Evolutionary conservation across 164 flowering plant species (phyloP), one percentile per base, ranked within the genome.

Genomic region (Saururus chinensis): DNA sequence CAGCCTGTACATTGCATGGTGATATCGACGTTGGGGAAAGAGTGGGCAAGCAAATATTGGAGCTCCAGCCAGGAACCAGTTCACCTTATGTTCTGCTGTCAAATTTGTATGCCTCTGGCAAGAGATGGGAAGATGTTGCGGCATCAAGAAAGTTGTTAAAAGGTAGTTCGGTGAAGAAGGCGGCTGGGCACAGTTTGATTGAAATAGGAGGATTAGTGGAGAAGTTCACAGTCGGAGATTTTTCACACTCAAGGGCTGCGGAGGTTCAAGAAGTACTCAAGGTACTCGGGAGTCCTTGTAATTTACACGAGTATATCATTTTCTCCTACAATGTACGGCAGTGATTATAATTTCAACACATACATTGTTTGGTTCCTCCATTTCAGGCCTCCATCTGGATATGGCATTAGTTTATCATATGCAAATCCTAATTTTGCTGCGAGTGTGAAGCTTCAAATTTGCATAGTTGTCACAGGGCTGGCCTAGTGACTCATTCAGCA

Each of bases 71-170:
- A 4, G 63, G 52, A 53, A 72, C 80, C 7, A 75, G 84, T 65
- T 84, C 90, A 14, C 92, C 90, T 41, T 86, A 75, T 80, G 89
- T 86, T 54, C 61, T 86, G 45, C 62, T 88, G 65, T 77, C 96
- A 8, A 88, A 77, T 66, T 60, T 84, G 63, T 88, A 79, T 76
- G 90, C 96, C 62, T 72, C 76, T 7, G 85, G 69, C 69, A 75
- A 66, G 66, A 79, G 68, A 74, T 86, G 92, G 96, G 77, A 69
- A 51, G 70, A 65, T 70, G 96, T 80, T 58, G 81, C 84, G 16
- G 79, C 73, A 52, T 76, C 82, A 60, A 74, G 92, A 69, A 82
- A 75, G 71, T 68, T 74, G 83, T 57, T 88, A 79, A 80, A 75
- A 64, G 77, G 70, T 10, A 83, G 88, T 65, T 80, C 84, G 14